Evolutionary conservation across 805 yeast genomes (phyloP), one percentile per base, ranked within the genome.

Genomic region (Yarrowia phangngaensis): DNA sequence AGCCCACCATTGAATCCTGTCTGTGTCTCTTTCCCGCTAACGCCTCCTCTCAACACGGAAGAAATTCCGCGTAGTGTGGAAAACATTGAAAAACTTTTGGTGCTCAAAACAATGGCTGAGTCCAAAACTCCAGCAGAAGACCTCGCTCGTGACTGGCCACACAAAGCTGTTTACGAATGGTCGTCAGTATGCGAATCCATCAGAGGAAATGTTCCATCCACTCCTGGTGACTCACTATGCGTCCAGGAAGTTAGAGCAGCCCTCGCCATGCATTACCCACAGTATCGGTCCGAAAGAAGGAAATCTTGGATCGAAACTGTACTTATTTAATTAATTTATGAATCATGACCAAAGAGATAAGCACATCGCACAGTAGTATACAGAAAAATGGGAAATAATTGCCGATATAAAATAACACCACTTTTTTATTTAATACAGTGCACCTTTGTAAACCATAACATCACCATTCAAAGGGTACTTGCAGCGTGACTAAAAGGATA

Each of bases 1-100:
- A n/a, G n/a, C n/a, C n/a, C n/a, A n/a, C n/a, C n/a, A n/a, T n/a
- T n/a, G n/a, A n/a, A n/a, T n/a, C n/a, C n/a, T n/a, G n/a, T n/a
- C n/a, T n/a, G n/a, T 16, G 24, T 38, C 19, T 23, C 45, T n/a
- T 38, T 38, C 19, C 45, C 45, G 13, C 45, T 38, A 13, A 38
- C 45, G 5, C 45, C 45, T 19, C 45, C 45, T 1, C 11, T 38
- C 11, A 38, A 38, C 45, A 38, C 45, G 7, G 45, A 38, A 7
- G 45, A 38, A 32, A 14, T 38, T 7, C 32, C 31, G 3, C 9
- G 45, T 11, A 38, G 32, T 15, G 13, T 38, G 23, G 32, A 31
- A 3, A 24, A 27, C 4, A 7, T 38, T 19, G 45, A 38, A 24
- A 16, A 32, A 1, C 24, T 26, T 2, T n/a, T 27, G 6, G 32